Conservation (phyloP, 129 eudicot species). For the Helianthus tuberosus region DNA sequence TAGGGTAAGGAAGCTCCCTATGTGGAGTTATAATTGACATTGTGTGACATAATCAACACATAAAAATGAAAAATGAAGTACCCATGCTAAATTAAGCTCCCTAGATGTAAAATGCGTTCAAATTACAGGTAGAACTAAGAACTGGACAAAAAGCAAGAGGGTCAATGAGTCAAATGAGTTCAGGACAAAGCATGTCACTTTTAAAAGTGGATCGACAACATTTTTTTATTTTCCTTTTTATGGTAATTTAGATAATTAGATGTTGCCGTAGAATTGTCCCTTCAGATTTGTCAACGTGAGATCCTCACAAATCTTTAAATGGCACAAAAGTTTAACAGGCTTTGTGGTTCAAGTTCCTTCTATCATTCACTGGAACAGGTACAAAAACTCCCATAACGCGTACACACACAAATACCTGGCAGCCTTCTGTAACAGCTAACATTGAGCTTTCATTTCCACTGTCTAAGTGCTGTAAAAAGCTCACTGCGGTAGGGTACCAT, state of each 20-base stretch:
- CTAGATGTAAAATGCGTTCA: background rate
- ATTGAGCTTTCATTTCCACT: slow-evolving; percentile 58
- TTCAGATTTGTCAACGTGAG: background rate
- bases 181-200: background rate
- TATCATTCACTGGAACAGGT: background rate
- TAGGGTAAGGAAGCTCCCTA: slow-evolving; percentile 6
- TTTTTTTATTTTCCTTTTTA: background rate
- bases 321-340: slow-evolving; percentile 1
- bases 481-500: slow-evolving; percentile 76
- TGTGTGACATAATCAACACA: slow-evolving; percentile 5
- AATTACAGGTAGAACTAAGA: background rate
- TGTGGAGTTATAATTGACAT: background rate
- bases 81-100: background rate
- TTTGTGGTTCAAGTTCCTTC: background rate
- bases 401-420: slow-evolving; percentile 55
- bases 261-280: background rate
- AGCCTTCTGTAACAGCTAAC: slow-evolving; percentile 85
- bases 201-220: background rate
- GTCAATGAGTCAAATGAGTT: slow-evolving; percentile 9
- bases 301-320: background rate
- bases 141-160: background rate
- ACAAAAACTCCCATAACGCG: background rate
- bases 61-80: background rate
- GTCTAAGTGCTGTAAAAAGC: slow-evolving; percentile 39
- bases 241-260: slow-evolving; percentile 8